Base-by-base conservation (phyloP, 352 stramenopile genomes). In the Globisporangium carolinianum region DNA sequence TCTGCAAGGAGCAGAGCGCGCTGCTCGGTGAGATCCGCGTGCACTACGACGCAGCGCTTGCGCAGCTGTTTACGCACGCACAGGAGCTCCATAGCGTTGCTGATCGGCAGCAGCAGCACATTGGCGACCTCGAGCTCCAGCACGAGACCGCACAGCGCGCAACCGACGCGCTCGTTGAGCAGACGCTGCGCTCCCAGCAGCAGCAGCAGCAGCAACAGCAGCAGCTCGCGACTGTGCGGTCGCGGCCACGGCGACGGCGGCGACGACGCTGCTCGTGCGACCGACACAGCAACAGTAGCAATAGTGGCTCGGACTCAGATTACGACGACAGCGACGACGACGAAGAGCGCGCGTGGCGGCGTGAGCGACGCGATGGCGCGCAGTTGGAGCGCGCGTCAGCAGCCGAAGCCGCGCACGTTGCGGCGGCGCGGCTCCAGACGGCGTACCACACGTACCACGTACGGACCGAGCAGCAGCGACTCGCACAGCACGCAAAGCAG, bases 1-100 rank as follows among this genome's bases (percentile, higher is more conserved):
- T 89, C 55, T 91, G 80, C 60, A 79, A 74, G 47, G 83, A 93
- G 63, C 83, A 93, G 55, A 86, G 79, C 56, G 78, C 87, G 47
- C 58, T 91, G 9, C 55, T 91, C 15, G 51, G 65, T n/a, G 78
- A 89, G 47, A 81, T 89, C 18, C 71, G 74, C 1, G 58, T 65
- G 10, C 72, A 69, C 24, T 87, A 88, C 57, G 73, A 87, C 51
- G 62, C 63, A 8, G 67, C 62, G 5, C 49, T 84, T 9, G 11
- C 42, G 11, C 69, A 69, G 0, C 36, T 75, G 39, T 53, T 78
- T 10, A 42, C 56, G 7, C 64, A 71, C 7, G 15, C 76, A 0
- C 32, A 58, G 11, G 10, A 52, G 24, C 55, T 74, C 32, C 37
- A 65, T 24, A 8, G 47, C 0, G 59, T 72, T n/a, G 64, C 51